A percentile compares a stretch with the other conserved stretches of the same genome.
phyloP scores from a whole-genome alignment of 306 rosid genomes.

The Crotalaria pallida region DNA sequence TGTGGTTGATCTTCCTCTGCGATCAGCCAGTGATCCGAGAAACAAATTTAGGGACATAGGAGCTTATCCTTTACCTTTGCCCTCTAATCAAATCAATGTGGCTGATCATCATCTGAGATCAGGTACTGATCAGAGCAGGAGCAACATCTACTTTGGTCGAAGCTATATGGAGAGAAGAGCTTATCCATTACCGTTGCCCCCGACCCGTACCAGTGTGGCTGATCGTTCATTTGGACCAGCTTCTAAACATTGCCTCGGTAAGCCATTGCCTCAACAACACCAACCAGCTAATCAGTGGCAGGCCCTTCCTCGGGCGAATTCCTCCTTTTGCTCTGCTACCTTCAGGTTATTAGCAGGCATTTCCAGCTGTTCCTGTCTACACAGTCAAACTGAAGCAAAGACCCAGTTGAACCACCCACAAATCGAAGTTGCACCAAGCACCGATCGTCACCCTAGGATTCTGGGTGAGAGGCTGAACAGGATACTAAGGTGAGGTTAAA shows the following conservation, averaged over 20 bases:
- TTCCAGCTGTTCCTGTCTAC: not conserved
- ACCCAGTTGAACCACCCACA: not conserved
- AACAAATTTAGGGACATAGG: too few relatives aligned
- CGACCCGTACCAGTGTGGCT: too few relatives aligned
- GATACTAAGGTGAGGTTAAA: not conserved
- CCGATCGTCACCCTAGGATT: not conserved
- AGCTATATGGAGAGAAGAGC: not conserved
- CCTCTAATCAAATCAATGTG: too few relatives aligned
- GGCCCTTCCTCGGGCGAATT: not conserved
- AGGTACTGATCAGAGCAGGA: not conserved
- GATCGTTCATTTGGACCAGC: too few relatives aligned
- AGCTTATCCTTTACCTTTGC: too few relatives aligned
- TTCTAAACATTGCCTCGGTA: not conserved
- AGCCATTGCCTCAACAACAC: not conserved
- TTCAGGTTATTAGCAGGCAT: not conserved
- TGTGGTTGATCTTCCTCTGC: too few relatives aligned
- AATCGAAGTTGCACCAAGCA: not conserved
- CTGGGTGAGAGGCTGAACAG: not conserved
- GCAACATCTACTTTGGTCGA: not conserved
- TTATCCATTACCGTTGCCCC: too few relatives aligned
- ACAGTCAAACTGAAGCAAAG: not conserved
- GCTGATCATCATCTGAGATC: too few relatives aligned
- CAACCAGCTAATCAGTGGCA: not conserved
- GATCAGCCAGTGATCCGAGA: too few relatives aligned
- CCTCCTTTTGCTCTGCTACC: not conserved